Conservation (phyloP, 2,329 filamentous ascomycete species). For the Myriosclerotinia scirpicola region DNA sequence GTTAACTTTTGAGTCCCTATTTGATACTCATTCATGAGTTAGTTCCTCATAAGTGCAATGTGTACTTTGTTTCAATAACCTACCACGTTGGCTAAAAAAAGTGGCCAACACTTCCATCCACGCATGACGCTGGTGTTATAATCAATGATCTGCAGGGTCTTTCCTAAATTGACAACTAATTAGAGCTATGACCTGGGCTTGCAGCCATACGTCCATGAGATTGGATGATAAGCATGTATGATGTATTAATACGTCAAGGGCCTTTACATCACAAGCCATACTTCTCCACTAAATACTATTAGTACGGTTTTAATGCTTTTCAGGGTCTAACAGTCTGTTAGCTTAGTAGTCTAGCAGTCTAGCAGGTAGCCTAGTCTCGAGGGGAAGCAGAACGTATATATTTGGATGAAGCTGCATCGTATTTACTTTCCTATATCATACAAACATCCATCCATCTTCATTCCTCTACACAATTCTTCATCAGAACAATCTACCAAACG, state of each 20-base stretch:
- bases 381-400: constrained; percentile 2
- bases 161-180: not conserved
- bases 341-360: not conserved
- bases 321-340: constrained; percentile 5
- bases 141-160: constrained; percentile 13
- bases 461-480: not conserved
- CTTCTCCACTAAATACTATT: not conserved
- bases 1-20: not conserved
- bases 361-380: not conserved
- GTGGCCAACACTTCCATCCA: constrained; percentile 1
- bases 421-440: not conserved
- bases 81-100: not conserved
- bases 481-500: not conserved
- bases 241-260: not conserved
- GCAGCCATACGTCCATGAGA: not conserved
- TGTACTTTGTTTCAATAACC: not conserved
- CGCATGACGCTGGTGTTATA: not conserved
- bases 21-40: not conserved
- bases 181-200: not conserved
- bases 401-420: not conserved
- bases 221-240: constrained; percentile 17
- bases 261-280: not conserved
- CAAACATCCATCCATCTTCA: not conserved
- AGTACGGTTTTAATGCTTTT: constrained; percentile 3
- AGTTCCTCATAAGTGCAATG: not conserved